phyloP scores from a whole-genome alignment of 1,284 basidiomycete genomes.

The Porogramme epimiltina region DNA sequence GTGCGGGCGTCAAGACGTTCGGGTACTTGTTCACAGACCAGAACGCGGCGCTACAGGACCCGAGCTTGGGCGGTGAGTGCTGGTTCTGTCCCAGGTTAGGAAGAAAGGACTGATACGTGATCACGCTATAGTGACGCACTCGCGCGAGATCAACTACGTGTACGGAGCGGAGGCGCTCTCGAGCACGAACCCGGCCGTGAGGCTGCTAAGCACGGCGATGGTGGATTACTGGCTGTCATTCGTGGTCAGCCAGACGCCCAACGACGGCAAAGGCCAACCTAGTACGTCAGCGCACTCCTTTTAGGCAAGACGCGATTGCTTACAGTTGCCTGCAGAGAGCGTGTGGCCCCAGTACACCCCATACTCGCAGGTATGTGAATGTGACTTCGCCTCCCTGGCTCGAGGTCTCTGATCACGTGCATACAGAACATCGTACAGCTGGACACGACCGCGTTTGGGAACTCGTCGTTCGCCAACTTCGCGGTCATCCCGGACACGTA shows the following conservation, averaged over 20 bases:
- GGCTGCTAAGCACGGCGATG: constrained; percentile 39
- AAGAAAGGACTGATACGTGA: too few relatives aligned
- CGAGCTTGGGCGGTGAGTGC: constrained; percentile 27
- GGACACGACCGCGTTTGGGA: not conserved
- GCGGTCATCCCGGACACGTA: constrained; percentile 17
- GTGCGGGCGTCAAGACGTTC: constrained; percentile 43
- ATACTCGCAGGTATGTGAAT: constrained; percentile 8
- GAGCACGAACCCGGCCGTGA: constrained; percentile 25
- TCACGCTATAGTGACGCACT: constrained; percentile 36
- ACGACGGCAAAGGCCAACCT: constrained; percentile 46
- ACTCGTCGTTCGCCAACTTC: constrained; percentile 7
- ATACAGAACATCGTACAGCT: constrained; percentile 19
- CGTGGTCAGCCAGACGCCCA: constrained; percentile 47
- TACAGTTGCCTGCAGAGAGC: constrained; percentile 13
- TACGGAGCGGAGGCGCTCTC: constrained; percentile 32
- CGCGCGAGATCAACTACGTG: constrained; percentile 42
- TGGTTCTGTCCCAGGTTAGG: too few relatives aligned
- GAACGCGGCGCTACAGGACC: constrained; percentile 28
- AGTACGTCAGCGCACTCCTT: constrained; percentile 23
- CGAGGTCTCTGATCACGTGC: not conserved
- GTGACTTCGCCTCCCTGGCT: not conserved
- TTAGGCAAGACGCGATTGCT: not conserved
- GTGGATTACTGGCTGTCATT: constrained; percentile 58
- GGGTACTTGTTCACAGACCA: constrained; percentile 52
- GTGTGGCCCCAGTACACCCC: constrained; percentile 19